Evolutionary conservation across 1,284 basidiomycete species (phyloP), one percentile per base, ranked within the genome.

Genomic region (Ustilago curta): DNA sequence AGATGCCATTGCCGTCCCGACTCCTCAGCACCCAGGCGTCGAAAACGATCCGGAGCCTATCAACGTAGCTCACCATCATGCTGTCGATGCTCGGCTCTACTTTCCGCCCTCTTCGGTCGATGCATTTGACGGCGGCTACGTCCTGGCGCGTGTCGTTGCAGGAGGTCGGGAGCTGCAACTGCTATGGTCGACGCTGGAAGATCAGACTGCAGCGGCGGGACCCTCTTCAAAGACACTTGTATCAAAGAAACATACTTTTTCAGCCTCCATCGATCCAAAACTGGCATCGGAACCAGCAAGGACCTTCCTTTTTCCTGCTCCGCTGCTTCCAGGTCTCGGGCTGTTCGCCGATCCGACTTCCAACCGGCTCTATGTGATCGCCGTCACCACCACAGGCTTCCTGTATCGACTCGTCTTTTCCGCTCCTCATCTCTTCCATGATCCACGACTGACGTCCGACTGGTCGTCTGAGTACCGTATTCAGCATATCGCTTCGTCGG

Each of bases 401-500:
- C 60, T 81, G 39, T 78, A 77, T 47, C 74, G 77, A 48, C 75
- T 81, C 19, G 48, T 50, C 14, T 71, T 81, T 32, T 60, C 70
- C 1, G 49, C 74, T 7, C 71, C 76, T 5, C 27, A 59, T 32
- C 59, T 79, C 21, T 68, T 81, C 49, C 72, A 75, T 40, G 68
- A 72, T 11, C 14, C 60, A 3, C 47, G 57, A 18, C 45, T 78
- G 3, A 52, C 59, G 3, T 42, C 69, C 12, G 52, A 58, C 29
- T 81, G 80, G 80, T 71, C 72, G 18, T 64, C 64, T 7, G 78
- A 80, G 39, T 72, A 80, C 25, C 60, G 54, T 19, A 63, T 81
- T 18, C 61, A 67, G 29, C 61, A 67, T 25, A 66, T 80, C 18
- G 55, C 62, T 21, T 63, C 68, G 8, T 67, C 63, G 2, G 73